Evolutionary conservation across 2,329 filamentous ascomycete genomes (phyloP), one percentile per base, ranked within the genome.

Genomic region (Gnomoniopsis smithogilvyi): DNA sequence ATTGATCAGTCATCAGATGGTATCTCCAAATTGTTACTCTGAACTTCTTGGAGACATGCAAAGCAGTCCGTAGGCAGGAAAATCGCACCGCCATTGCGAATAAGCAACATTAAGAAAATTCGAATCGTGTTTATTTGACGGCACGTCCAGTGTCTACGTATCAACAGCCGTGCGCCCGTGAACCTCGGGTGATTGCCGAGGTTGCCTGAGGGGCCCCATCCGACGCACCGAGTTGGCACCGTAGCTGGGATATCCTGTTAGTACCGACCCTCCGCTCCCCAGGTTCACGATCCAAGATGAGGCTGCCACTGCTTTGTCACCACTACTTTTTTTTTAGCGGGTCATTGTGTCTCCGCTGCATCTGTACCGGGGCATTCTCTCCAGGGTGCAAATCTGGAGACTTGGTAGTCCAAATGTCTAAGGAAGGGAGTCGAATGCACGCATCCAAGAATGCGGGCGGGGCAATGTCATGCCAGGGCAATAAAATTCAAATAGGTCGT

Each of bases 121-220:
- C 38, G 49, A 34, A 50, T n/a, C 36, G 38, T 26, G 33, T 17
- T 54, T 36, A 7, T 43, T 30, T 6, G 26, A 49, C 30, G 6
- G 56, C 53, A 54, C 50, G 49, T 50, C 45, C 30, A 38, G 60
- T 36, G 46, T 48, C n/a, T 8, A 46, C 30, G 36, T 50, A 60
- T 57, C 54, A 41, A 47, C 24, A 43, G 24, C 33, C 33, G 36
- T 26, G 51, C 52, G 14, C 38, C 47, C 46, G 38, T n/a, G 22
- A 36, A 26, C 14, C 45, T 62, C 57, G 60, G 57, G 38, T 30
- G 51, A 12, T 60, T 51, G 22, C 60, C 60, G 60, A 61, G 52
- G 38, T 21, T 24, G 48, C 45, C 36, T 30, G 22, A 14, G 17
- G 21, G 26, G 3, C 8, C 48, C 50, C 21, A 51, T 41, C 36